Conservation (phyloP, 176 grass and related monocot genomes). For the Eleusine indica region DNA sequence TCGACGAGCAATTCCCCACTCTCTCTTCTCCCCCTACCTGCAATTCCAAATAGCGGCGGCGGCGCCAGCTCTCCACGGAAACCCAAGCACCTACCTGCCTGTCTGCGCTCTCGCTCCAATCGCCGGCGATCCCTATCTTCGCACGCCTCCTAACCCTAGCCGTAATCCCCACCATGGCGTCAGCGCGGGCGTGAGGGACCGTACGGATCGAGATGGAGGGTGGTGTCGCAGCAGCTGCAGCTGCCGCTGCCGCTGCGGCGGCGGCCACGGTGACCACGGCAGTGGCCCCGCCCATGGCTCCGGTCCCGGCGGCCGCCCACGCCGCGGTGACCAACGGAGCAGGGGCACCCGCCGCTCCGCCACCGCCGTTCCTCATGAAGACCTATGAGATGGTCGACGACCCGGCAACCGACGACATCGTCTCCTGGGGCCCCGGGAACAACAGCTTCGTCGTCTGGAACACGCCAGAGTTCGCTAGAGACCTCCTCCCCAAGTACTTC, state of each 20-base stretch:
- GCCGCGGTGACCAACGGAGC: conserved; percentile 31
- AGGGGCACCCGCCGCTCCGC: conserved; percentile 24
- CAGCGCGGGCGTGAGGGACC: not conserved
- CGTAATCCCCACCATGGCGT: not conserved
- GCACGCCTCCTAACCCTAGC: conserved; percentile 18
- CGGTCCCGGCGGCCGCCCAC: conserved; percentile 14
- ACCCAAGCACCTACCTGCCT: not conserved
- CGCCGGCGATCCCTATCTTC: not conserved
- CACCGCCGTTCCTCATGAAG: conserved; percentile 83
- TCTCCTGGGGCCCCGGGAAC: conserved; percentile 73
- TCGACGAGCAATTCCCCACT: not conserved
- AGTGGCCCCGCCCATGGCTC: not conserved
- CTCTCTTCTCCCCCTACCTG: not conserved
- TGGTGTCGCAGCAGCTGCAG: not conserved
- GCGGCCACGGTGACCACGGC: conserved; percentile 27
- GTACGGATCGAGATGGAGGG: conserved; percentile 47
- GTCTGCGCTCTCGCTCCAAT: not conserved
- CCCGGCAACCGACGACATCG: conserved; percentile 64
- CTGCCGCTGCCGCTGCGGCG: not conserved
- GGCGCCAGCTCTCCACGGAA: not conserved
- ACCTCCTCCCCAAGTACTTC: conserved; percentile 95
- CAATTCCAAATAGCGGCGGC: conserved; percentile 13
- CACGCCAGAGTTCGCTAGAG: conserved; percentile 84
- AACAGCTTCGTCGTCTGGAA: conserved; percentile 97
- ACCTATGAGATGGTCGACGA: conserved; percentile 97